phyloP scores from a whole-genome alignment of 306 rosid genomes.

The Carpinus fangiana region DNA sequence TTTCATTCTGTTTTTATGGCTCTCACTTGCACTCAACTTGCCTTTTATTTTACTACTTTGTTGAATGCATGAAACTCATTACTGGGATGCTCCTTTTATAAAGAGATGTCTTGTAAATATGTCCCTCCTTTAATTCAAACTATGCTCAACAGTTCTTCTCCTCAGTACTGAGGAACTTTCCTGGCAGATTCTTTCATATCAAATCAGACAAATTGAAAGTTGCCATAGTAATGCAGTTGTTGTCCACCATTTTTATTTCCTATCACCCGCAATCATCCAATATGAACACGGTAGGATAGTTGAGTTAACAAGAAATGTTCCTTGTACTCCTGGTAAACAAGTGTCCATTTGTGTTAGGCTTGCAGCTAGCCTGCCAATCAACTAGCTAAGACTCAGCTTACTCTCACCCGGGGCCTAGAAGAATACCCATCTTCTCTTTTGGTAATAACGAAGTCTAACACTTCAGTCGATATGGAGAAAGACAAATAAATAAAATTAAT shows the following conservation, averaged over 20 bases:
- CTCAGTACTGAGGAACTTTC: slow-evolving; percentile 51
- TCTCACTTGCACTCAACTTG: slow-evolving; percentile 18
- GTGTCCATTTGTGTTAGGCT: not conserved
- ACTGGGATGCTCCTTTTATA: slow-evolving; percentile 40
- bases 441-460: not conserved
- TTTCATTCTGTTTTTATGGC: not conserved
- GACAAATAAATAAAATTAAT: no score
- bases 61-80: slow-evolving; percentile 30
- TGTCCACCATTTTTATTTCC: not conserved
- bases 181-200: slow-evolving; percentile 43
- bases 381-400: not conserved
- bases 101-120: slow-evolving; percentile 8
- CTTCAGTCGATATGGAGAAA: no score
- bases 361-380: not conserved
- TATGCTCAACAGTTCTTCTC: not conserved
- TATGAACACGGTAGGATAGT: not conserved
- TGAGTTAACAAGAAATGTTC: not conserved
- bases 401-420: not conserved
- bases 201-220: slow-evolving; percentile 20
- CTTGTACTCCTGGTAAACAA: not conserved
- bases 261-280: not conserved
- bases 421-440: not conserved
- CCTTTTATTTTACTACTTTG: slow-evolving; percentile 17
- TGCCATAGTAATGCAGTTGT: not conserved
- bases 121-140: not conserved